phyloP scores from a whole-genome alignment of 345 rosid genomes.

The Brassica carinata region DNA sequence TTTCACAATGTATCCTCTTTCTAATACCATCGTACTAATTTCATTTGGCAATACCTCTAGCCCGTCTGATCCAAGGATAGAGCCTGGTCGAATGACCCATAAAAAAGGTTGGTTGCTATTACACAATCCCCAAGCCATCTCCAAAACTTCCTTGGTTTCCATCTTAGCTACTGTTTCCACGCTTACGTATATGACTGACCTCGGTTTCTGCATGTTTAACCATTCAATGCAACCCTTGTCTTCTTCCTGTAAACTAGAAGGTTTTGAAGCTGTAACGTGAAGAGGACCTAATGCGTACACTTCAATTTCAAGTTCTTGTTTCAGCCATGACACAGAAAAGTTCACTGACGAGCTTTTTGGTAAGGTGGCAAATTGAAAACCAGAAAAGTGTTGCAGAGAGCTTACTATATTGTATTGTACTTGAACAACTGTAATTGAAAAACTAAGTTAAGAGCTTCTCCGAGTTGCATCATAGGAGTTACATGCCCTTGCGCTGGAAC shows the following conservation, averaged over 20 bases:
- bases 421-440: constrained; percentile 15
- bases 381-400: background rate
- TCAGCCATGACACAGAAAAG: background rate
- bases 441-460: background rate
- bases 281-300: constrained; percentile 24
- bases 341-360: constrained; percentile 6
- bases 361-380: constrained; percentile 11
- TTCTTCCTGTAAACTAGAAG: constrained; percentile 9
- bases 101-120: constrained; percentile 38
- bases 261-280: background rate
- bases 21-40: constrained; percentile 9
- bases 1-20: constrained; percentile 32
- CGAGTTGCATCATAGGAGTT: constrained; percentile 20
- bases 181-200: constrained; percentile 56
- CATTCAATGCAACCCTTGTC: constrained; percentile 48
- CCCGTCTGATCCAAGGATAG: background rate
- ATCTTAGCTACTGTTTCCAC: constrained; percentile 48
- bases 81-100: constrained; percentile 37
- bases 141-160: constrained; percentile 26
- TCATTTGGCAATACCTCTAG: constrained; percentile 26
- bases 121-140: constrained; percentile 39
- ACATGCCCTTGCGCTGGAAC: constrained; percentile 13
- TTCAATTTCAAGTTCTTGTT: constrained; percentile 7
- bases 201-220: constrained; percentile 38
- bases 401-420: constrained; percentile 4